Conservation (phyloP, 345 rosid genomes). For the Gossypium ekmanianum region DNA sequence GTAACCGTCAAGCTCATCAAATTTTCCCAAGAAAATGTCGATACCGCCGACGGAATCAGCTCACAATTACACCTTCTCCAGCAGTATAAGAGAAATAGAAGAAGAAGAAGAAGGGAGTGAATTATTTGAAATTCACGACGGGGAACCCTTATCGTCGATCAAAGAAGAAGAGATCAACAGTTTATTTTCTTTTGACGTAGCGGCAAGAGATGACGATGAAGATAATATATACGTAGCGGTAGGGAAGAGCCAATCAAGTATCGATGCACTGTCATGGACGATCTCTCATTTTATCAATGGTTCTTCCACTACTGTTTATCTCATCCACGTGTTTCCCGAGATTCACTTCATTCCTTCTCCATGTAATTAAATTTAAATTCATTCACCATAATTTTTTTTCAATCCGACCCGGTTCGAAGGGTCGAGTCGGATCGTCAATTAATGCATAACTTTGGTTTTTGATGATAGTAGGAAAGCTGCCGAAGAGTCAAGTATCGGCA, state of each 20-base stretch:
- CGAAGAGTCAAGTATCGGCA: slow-evolving; percentile 53
- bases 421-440: too few species aligned
- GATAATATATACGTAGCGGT: slow-evolving; percentile 69
- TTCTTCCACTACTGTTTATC: slow-evolving; percentile 36
- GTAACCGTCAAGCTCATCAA: too few species aligned
- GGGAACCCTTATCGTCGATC: background rate
- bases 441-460: background rate
- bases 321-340: slow-evolving; percentile 65
- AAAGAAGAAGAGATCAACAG: background rate
- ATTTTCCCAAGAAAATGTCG: background rate
- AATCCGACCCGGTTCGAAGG: too few species aligned
- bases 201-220: background rate
- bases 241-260: slow-evolving; percentile 73
- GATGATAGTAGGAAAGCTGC: slow-evolving; percentile 32
- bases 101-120: slow-evolving; percentile 33
- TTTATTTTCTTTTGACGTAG: background rate
- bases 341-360: slow-evolving; percentile 62
- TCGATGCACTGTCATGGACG: slow-evolving; percentile 79
- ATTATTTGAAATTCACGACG: slow-evolving; percentile 30
- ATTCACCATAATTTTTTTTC: too few species aligned
- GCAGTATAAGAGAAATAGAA: slow-evolving; percentile 24
- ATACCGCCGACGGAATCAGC: background rate
- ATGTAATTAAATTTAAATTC: slow-evolving; percentile 25
- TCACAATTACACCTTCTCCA: background rate
- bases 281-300: slow-evolving; percentile 36